Conservation (phyloP, 306 rosid species). For the Vigna mungo region DNA sequence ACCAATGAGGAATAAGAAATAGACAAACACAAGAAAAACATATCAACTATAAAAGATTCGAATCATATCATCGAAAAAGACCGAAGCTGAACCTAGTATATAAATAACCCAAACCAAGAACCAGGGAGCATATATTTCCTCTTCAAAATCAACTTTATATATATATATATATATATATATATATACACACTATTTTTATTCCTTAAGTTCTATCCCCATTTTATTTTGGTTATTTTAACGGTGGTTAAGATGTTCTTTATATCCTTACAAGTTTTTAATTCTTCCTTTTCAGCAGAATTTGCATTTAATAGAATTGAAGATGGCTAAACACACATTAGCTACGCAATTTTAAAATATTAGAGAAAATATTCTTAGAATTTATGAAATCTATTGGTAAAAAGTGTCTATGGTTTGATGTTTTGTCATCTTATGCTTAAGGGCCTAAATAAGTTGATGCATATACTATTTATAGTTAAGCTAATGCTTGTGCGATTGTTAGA, state of each 20-base stretch:
- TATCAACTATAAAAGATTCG: slow-evolving; percentile 14
- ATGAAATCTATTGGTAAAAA: slow-evolving; percentile 36
- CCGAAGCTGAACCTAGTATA: slow-evolving; percentile 13
- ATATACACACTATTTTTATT: not conserved
- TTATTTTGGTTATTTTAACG: slow-evolving; percentile 3
- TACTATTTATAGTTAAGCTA: slow-evolving; percentile 21
- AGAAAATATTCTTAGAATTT: slow-evolving; percentile 10
- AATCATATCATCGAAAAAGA: slow-evolving; percentile 20
- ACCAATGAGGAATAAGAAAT: not conserved
- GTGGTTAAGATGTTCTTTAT: slow-evolving; percentile 23
- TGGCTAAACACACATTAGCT: not conserved
- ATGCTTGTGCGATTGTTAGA: not conserved
- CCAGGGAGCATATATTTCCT: slow-evolving; percentile 20
- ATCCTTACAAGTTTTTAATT: slow-evolving; percentile 8
- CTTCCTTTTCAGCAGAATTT: not conserved
- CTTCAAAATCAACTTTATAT: not conserved
- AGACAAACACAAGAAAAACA: not conserved
- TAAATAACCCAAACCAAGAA: slow-evolving; percentile 34
- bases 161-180: too few relatives aligned
- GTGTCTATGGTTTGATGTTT: slow-evolving; percentile 8
- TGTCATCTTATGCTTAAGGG: slow-evolving; percentile 24
- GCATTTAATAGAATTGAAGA: slow-evolving; percentile 11
- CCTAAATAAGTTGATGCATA: slow-evolving; percentile 8
- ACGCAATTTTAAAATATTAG: slow-evolving; percentile 3
- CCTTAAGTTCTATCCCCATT: slow-evolving; percentile 13